A percentile compares a stretch with the other conserved stretches of the same genome.
These are phyloP conservation scores for Teratosphaeria epicoccoides DNA, from an alignment of 2,329 filamentous ascomycete species.

Conservation along the genomic window DNA sequence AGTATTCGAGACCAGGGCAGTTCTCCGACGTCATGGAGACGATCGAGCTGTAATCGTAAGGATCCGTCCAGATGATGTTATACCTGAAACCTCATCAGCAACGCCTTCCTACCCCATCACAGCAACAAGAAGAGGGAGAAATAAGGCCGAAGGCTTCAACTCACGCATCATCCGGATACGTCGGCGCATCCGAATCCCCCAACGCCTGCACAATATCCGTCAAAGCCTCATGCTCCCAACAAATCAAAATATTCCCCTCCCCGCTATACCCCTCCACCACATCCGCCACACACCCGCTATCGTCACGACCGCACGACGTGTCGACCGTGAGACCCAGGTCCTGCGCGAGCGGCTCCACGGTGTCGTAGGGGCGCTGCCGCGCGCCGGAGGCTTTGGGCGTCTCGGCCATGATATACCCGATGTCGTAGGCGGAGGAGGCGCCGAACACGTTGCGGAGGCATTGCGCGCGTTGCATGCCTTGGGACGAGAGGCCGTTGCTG, in stretches of 20 bases:
- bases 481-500: slow-evolving; percentile 39
- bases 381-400: slow-evolving; percentile 42
- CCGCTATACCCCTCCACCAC: slow-evolving; percentile 40
- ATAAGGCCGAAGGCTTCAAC: too few relatives aligned
- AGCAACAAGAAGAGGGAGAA: neutral
- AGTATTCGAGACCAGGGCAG: slow-evolving; percentile 43
- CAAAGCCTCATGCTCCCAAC: slow-evolving; percentile 49
- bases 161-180: slow-evolving; percentile 34
- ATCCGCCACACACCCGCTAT: slow-evolving; percentile 44
- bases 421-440: slow-evolving; percentile 40
- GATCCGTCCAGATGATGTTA: slow-evolving; percentile 49
- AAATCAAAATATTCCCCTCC: slow-evolving; percentile 49
- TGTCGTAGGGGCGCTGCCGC: slow-evolving; percentile 45
- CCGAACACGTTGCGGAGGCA: slow-evolving; percentile 51
- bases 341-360: slow-evolving; percentile 45
- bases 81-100: slow-evolving; percentile 27
- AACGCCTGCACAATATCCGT: slow-evolving; percentile 43
- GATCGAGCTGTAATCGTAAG: slow-evolving; percentile 40
- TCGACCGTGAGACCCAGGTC: slow-evolving; percentile 48
- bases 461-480: slow-evolving; percentile 47
- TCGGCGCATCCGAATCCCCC: slow-evolving; percentile 40
- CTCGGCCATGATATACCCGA: slow-evolving; percentile 50
- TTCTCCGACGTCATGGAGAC: slow-evolving; percentile 39
- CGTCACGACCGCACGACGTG: slow-evolving; percentile 46
- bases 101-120: neutral